A percentile compares a stretch with the other conserved stretches of the same genome.
Evolutionary conservation across 2,329 filamentous ascomycete species (phyloP).

Genomic region (Dothiorella sarmentorum): DNA sequence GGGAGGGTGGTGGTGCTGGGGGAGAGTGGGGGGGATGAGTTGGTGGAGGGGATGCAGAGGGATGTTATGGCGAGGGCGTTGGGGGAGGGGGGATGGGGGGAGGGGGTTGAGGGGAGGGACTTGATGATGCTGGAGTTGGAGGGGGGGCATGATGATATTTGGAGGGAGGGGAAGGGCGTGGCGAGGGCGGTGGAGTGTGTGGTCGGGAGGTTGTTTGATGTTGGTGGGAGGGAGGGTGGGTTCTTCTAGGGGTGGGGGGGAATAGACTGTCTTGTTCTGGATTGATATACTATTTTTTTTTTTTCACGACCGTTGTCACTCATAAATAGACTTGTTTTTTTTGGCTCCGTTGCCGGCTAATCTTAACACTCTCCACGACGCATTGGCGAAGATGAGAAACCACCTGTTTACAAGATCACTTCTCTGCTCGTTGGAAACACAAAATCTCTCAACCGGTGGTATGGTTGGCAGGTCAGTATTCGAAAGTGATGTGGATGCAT

Average conservation of each 20-base stretch:
- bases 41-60: constrained; percentile 56
- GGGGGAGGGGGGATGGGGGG: constrained; percentile 40
- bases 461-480: too few relatives aligned
- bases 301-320: too few relatives aligned
- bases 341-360: too few relatives aligned
- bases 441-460: too few relatives aligned
- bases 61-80: constrained; percentile 54
- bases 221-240: background rate
- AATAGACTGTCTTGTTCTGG: too few relatives aligned
- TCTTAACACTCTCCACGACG: too few relatives aligned
- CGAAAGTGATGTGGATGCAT: too few relatives aligned
- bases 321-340: too few relatives aligned
- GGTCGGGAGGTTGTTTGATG: constrained; percentile 22
- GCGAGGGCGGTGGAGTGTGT: constrained; percentile 41
- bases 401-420: too few relatives aligned
- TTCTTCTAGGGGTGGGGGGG: background rate
- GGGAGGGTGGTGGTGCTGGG: constrained; percentile 40
- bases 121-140: constrained; percentile 46
- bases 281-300: too few relatives aligned
- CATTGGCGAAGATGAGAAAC: too few relatives aligned
- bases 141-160: constrained; percentile 63
- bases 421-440: too few relatives aligned
- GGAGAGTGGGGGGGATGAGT: constrained; percentile 47
- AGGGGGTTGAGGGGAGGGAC: constrained; percentile 24
- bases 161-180: constrained; percentile 58